These are phyloP conservation scores for Blastobotrys serpentis DNA, from an alignment of 1,139 yeast genomes.

Conservation along the genomic window DNA sequence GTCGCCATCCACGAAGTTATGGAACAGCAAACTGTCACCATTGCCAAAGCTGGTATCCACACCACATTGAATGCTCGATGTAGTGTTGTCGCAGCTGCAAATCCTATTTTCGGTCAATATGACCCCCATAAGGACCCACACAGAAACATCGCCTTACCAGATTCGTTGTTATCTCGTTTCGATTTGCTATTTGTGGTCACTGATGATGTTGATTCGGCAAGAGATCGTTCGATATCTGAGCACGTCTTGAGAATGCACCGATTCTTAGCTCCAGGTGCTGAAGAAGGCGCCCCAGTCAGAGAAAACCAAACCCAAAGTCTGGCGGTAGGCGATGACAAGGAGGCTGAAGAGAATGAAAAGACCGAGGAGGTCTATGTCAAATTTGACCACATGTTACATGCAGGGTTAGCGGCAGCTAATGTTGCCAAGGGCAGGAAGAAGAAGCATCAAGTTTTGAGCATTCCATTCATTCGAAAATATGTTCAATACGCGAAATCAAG, in stretches of 20 bases:
- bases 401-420: slow-evolving; percentile 57
- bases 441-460: slow-evolving; percentile 66
- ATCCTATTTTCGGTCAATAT: slow-evolving; percentile 96
- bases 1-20: slow-evolving; percentile 99
- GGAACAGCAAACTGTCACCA: slow-evolving; percentile 99
- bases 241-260: slow-evolving; percentile 95
- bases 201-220: slow-evolving; percentile 83
- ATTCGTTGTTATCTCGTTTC: slow-evolving; percentile 92
- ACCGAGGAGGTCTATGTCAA: slow-evolving; percentile 69
- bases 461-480: slow-evolving; percentile 86
- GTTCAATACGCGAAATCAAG: slow-evolving; percentile 93
- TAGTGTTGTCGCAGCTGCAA: slow-evolving; percentile 97
- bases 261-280: slow-evolving; percentile 80
- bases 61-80: slow-evolving; percentile 96
- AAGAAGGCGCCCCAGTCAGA: slow-evolving; percentile 93
- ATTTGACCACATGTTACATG: slow-evolving; percentile 77
- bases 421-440: slow-evolving; percentile 24
- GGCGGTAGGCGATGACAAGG: slow-evolving; percentile 68
- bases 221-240: slow-evolving; percentile 86
- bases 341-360: slow-evolving; percentile 49
- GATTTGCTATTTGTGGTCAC: slow-evolving; percentile 94
- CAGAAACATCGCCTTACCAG: slow-evolving; percentile 94
- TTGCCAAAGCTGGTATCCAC: slow-evolving; percentile 98
- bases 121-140: slow-evolving; percentile 97
- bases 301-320: slow-evolving; percentile 68